Evolutionary conservation across 2,329 filamentous ascomycete species (phyloP).

Genomic region (Diaporthe destruens): DNA sequence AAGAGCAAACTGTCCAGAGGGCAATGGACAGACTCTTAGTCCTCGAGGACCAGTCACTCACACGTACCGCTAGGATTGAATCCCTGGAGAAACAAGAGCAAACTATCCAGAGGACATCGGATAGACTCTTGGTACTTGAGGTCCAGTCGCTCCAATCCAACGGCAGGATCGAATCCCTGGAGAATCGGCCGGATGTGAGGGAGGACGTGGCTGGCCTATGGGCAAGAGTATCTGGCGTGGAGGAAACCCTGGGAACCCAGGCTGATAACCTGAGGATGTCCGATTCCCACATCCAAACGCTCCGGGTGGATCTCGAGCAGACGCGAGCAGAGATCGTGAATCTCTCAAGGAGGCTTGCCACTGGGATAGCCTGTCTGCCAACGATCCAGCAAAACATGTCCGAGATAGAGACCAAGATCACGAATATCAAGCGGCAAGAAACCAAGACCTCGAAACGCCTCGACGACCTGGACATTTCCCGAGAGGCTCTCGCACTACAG

Average conservation of each 20-base stretch:
- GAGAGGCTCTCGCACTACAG: conserved; percentile 1
- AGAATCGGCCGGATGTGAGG: not conserved
- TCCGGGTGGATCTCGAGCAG: not conserved
- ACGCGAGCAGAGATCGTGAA: not conserved
- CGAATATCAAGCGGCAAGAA: not conserved
- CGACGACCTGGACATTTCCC: not conserved
- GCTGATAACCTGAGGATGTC: not conserved
- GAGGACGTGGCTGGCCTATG: not conserved
- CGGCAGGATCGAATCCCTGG: too few relatives aligned
- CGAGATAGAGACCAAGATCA: not conserved
- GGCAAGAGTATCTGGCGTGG: not conserved
- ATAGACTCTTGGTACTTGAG: too few relatives aligned
- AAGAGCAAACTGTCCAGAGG: too few relatives aligned
- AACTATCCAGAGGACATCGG: too few relatives aligned
- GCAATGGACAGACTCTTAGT: too few relatives aligned
- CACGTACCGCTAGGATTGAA: too few relatives aligned
- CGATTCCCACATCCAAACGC: not conserved
- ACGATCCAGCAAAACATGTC: not conserved
- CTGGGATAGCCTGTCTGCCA: not conserved
- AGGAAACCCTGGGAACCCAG: conserved; percentile 9
- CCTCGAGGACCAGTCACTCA: too few relatives aligned
- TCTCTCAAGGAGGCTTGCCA: not conserved
- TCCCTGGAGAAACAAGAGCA: too few relatives aligned
- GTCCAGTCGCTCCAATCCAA: too few relatives aligned
- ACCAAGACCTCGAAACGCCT: not conserved